Evolutionary conservation across 805 yeast species (phyloP).

Genomic region (Candida ovalis): DNA sequence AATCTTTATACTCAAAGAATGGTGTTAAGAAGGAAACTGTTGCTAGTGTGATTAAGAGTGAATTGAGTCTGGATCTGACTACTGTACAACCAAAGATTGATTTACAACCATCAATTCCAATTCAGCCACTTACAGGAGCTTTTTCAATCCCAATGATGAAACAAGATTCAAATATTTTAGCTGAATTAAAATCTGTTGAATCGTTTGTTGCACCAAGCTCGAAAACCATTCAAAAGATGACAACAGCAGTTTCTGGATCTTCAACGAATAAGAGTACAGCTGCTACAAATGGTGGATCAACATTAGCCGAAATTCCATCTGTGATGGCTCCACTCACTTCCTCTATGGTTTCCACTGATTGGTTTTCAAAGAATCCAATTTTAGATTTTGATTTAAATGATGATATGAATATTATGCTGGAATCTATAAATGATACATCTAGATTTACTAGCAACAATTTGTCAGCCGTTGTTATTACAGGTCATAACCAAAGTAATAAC

Average conservation of each 20-base stretch:
- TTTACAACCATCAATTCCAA: not conserved
- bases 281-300: not conserved
- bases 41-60: not conserved
- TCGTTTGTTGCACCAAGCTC: not conserved
- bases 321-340: not conserved
- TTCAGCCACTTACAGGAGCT: too few species aligned
- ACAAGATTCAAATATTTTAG: not conserved
- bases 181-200: not conserved
- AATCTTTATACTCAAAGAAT: not conserved
- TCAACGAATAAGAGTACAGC: not conserved
- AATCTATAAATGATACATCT: not conserved
- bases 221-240: not conserved
- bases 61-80: not conserved
- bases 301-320: not conserved
- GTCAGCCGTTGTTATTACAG: not conserved
- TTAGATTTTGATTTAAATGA: slow-evolving; percentile 12
- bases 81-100: not conserved
- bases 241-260: not conserved
- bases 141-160: not conserved
- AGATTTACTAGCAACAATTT: not conserved
- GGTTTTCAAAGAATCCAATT: slow-evolving; percentile 5
- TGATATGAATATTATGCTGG: slow-evolving; percentile 3
- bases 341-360: slow-evolving; percentile 2
- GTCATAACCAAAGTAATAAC: not conserved
- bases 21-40: not conserved